A percentile compares a stretch with the other conserved stretches of the same genome.
These are phyloP conservation scores for Ophiostoma sp. DNA, from an alignment of 2,329 filamentous ascomycete genomes.

Conservation along the genomic window DNA sequence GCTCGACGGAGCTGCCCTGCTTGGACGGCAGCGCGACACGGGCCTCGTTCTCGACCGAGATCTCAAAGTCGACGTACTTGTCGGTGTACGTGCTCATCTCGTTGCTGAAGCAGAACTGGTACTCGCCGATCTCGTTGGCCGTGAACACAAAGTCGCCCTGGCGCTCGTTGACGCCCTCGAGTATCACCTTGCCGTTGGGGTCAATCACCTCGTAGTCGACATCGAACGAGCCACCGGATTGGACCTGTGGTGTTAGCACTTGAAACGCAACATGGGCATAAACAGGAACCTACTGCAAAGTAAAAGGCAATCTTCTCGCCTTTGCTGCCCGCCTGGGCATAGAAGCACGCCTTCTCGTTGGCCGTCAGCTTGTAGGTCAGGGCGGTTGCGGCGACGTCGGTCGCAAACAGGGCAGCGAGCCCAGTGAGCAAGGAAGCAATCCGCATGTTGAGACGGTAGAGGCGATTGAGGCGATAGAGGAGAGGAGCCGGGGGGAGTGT, in stretches of 20 bases:
- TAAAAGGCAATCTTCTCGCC: conserved; percentile 95
- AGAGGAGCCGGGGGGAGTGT: conserved; percentile 3
- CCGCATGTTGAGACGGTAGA: conserved; percentile 53
- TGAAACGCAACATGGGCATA: background rate
- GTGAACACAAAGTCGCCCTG: conserved; percentile 99
- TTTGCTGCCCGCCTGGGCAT: conserved; percentile 67
- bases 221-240: conserved; percentile 97
- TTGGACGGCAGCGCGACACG: conserved; percentile 79
- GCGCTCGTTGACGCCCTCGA: conserved; percentile 83
- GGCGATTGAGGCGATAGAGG: background rate
- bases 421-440: conserved; percentile 56
- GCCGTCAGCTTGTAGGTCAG: conserved; percentile 88
- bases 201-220: conserved; percentile 86
- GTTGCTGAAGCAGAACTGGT: conserved; percentile 97
- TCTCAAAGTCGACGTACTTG: conserved; percentile 97
- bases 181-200: conserved; percentile 71
- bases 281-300: conserved; percentile 68
- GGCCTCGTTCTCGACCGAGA: conserved; percentile 87
- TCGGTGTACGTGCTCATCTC: conserved; percentile 97
- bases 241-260: conserved; percentile 56
- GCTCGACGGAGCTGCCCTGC: conserved; percentile 81
- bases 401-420: conserved; percentile 65
- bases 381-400: conserved; percentile 75
- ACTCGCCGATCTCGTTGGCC: conserved; percentile 79
- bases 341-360: conserved; percentile 96